phyloP scores from a whole-genome alignment of 345 rosid species.

The Raphanus raphanistrum region DNA sequence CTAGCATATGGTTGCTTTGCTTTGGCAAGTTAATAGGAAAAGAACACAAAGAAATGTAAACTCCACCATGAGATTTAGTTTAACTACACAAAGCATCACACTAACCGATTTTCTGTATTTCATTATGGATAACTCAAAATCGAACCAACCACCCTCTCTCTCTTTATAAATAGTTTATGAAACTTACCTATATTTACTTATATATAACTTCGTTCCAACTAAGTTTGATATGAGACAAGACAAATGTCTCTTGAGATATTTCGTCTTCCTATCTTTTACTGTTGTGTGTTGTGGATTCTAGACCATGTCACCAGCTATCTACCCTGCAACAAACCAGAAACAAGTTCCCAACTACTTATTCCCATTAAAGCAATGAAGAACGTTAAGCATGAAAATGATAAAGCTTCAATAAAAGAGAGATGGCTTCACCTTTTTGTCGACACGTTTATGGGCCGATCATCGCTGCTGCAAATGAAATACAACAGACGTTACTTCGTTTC shows the following conservation, averaged over 20 bases:
- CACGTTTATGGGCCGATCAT: slow-evolving; percentile 3
- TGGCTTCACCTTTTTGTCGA: slow-evolving; percentile 7
- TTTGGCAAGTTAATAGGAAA: background rate
- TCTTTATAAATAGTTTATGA: background rate
- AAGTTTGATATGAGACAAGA: slow-evolving; percentile 38
- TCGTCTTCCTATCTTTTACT: slow-evolving; percentile 29
- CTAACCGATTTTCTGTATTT: slow-evolving; percentile 21
- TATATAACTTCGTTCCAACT: slow-evolving; percentile 12
- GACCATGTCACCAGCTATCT: slow-evolving; percentile 31
- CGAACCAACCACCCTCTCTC: slow-evolving; percentile 9
- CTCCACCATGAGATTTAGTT: background rate
- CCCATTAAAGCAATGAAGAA: slow-evolving; percentile 2
- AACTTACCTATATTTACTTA: slow-evolving; percentile 30
- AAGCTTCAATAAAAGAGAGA: background rate
- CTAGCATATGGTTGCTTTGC: background rate
- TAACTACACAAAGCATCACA: background rate
- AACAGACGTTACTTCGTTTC: background rate
- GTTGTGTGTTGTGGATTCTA: slow-evolving; percentile 13
- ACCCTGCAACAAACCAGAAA: slow-evolving; percentile 43
- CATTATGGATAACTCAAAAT: slow-evolving; percentile 21
- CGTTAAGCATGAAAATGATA: background rate
- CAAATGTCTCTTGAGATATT: slow-evolving; percentile 22
- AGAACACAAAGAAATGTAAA: background rate
- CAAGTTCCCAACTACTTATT: slow-evolving; percentile 28
- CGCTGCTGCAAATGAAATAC: background rate